phyloP scores from a whole-genome alignment of 2,329 filamentous ascomycete species.

The Nannizziopsis barbatae region DNA sequence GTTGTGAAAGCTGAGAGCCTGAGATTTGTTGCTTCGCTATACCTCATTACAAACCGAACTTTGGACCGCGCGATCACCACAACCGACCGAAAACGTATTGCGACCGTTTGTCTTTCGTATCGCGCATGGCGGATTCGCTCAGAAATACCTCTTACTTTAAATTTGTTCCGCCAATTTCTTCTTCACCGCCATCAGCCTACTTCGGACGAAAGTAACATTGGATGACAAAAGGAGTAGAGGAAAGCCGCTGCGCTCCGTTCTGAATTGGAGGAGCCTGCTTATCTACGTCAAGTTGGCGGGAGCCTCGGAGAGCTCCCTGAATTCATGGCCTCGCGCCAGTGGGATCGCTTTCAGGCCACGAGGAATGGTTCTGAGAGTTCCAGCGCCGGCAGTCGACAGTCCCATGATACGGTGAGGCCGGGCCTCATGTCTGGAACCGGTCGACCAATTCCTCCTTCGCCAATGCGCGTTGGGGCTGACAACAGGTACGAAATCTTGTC shows the following conservation, averaged over 20 bases:
- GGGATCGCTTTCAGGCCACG: constrained; percentile 25
- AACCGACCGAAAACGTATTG: no score
- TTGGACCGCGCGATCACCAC: no score
- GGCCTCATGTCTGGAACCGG: constrained; percentile 13
- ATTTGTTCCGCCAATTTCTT: no score
- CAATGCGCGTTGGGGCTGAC: constrained; percentile 15
- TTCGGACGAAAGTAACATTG: neutral
- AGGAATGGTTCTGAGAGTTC: constrained; percentile 35
- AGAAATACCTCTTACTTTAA: no score
- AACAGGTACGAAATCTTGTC: constrained; percentile 23
- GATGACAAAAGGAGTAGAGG: neutral
- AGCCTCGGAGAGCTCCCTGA: constrained; percentile 1
- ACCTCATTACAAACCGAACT: no score
- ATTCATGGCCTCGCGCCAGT: constrained; percentile 15
- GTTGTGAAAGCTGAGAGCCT: no score
- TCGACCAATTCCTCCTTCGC: neutral
- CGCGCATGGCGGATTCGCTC: no score
- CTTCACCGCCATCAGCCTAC: no score
- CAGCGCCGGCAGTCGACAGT: constrained; percentile 29
- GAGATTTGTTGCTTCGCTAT: no score
- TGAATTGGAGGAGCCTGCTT: neutral
- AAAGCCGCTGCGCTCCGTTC: neutral
- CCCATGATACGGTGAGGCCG: constrained; percentile 31
- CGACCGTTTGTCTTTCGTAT: no score
- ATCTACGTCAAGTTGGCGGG: neutral